Base-by-base conservation (phyloP, 345 rosid genomes). In the Streptanthus diversifolius region DNA sequence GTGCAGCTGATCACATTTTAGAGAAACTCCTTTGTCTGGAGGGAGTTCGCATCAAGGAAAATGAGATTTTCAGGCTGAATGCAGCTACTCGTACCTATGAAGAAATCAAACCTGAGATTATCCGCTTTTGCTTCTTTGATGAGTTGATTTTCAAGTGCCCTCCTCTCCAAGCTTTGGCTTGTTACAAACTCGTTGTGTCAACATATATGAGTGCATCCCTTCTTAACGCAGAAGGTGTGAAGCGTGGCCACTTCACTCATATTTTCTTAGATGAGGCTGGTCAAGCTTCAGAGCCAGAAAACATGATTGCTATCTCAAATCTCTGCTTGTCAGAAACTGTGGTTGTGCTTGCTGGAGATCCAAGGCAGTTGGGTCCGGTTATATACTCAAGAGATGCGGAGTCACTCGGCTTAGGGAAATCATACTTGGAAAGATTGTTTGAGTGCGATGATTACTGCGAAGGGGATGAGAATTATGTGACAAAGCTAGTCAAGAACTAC, bases 231-330 rank as follows among this genome's bases (percentile, higher is more conserved):
- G 99, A 91, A 83, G 90, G 88, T 53, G 73, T 93, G 62, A n/a
- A 58, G 7, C 85, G 66, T 21, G 92, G 96, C 17, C 90, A 93
- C 63, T 93, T 93, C 90, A 83, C 99, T 77, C 97, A 93, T 80
- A 81, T 93, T 41, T 88, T 91, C 83, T 79, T 91, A 75, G 97
- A 93, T 68, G 97, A 93, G 80, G 96, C 99, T 60, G 97, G 96
- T 66, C 97, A 93, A 82, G 96, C 95, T 59, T 93, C 99, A 45
- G 99, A 93, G 76, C 96, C 99, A 41, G 97, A 93, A 78, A 93
- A 83, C 81, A 84, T 91, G 96, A 71, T 93, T 55, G 85, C 97
- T 8, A 43, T 93, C 36, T 80, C 97, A 8, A 79, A 80, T 69
- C 81, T 88, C 68, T 84, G 93, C 84, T 53, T 36, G 63, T 53